Base-by-base conservation (phyloP, 805 yeast genomes). In the Ogataea zsoltii region DNA sequence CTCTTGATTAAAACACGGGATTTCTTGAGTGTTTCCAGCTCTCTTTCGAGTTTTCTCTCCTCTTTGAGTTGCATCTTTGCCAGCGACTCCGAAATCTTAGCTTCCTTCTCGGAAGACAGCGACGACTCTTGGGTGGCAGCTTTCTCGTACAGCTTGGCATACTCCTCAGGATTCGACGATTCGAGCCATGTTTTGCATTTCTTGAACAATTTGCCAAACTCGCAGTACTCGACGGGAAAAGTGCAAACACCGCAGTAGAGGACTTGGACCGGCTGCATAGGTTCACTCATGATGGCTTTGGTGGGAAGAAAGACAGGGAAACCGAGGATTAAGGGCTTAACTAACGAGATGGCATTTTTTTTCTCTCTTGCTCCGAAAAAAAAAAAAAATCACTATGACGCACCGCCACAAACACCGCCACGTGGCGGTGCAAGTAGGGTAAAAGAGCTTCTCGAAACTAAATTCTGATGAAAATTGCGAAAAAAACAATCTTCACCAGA, bases 161-260 rank as follows among this genome's bases (percentile, higher is more conserved):
- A 91, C 32, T 85, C 61, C 13, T 77, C 85, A 2, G 71, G 67
- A 55, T 88, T 74, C 40, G 75, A 70, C 33, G 76, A 80, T 46
- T 76, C 70, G 35, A 92, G 74, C 96, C 97, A 89, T 17, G 76
- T 80, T 57, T 86, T 88, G 69, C 98, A 91, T 61, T 88, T 80
- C 61, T 83, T 84, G 66, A 87, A 75, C 21, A 82, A 70, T 37
- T 85, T 87, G 11, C 96, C 94, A 62, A 91, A 91, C 63, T 92
- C 97, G 70, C 98, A 91, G 69, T 83, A 91, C 66, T 82, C 96
- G 3, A 88, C 88, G n/a, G 96, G 96, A 61, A 77, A 83, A 1
- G 88, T 69, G 63, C 96, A 88, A 12, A 88, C 77, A 4, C 80
- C 89, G 63, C 96, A 88, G 68, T 88, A 88, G 13, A 76, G 59